Percentiles rank a stretch among this genome's conserved stretches.
Conservation (phyloP, 1,284 basidiomycete species). For the Sporisorium scitamineum region DNA sequence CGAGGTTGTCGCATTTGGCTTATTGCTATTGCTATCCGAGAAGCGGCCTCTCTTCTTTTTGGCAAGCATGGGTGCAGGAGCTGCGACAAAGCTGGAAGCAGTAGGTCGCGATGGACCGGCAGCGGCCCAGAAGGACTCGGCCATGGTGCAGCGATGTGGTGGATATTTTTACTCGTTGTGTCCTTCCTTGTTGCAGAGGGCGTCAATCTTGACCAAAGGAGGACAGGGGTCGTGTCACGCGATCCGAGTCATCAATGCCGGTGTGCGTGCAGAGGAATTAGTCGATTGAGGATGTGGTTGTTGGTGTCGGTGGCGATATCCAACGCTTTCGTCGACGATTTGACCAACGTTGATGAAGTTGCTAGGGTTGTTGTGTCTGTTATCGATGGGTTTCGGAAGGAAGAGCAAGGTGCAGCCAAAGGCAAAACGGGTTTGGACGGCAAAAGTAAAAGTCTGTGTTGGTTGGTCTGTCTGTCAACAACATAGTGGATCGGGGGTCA, state of each 20-base stretch:
- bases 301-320: background rate
- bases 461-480: background rate
- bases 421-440: background rate
- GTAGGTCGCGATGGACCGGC: conserved; percentile 36
- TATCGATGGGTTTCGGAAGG: conserved; percentile 7
- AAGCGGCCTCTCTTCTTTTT: conserved; percentile 45
- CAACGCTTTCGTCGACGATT: background rate
- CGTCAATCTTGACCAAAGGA: background rate
- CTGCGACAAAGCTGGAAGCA: conserved; percentile 23
- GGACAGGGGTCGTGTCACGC: conserved; percentile 1
- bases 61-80: conserved; percentile 3
- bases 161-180: background rate
- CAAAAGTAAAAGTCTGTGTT: background rate
- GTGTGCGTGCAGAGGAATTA: background rate
- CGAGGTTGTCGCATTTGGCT: background rate
- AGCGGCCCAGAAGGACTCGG: conserved; percentile 30
- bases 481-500: conserved; percentile 16
- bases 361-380: background rate
- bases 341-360: background rate
- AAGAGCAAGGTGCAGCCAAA: background rate
- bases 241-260: conserved; percentile 4
- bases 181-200: background rate
- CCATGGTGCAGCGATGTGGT: conserved; percentile 2
- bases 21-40: conserved; percentile 21
- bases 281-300: background rate